Percentiles rank a stretch among this genome's conserved stretches.
These are phyloP conservation scores for Cladosporium velox DNA, from an alignment of 2,329 filamentous ascomycete species.

Conservation along the genomic window DNA sequence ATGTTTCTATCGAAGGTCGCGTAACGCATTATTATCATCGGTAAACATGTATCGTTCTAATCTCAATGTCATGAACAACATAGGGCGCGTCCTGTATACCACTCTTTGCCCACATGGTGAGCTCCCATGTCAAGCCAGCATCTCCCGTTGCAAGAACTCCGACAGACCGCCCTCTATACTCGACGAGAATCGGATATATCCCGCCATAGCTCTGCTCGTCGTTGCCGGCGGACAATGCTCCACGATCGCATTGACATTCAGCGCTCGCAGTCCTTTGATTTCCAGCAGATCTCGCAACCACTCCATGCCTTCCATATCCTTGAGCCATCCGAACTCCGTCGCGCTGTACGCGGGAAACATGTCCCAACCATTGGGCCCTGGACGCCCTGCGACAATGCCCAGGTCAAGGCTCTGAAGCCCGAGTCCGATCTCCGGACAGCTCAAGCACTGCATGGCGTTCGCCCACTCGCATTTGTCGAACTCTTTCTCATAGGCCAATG, in stretches of 20 bases:
- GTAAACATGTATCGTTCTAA: background rate
- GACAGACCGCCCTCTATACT: slow-evolving; percentile 60
- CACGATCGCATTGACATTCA: slow-evolving; percentile 57
- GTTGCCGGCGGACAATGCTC: slow-evolving; percentile 55
- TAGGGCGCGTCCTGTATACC: slow-evolving; percentile 9
- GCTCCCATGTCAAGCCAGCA: slow-evolving; percentile 30
- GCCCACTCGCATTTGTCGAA: slow-evolving; percentile 60
- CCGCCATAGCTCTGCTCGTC: slow-evolving; percentile 56
- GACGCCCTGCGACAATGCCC: slow-evolving; percentile 58
- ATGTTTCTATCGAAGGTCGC: background rate
- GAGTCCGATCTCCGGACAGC: slow-evolving; percentile 31
- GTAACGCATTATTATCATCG: background rate
- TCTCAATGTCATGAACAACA: background rate
- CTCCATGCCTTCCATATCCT: slow-evolving; percentile 53
- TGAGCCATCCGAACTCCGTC: slow-evolving; percentile 49
- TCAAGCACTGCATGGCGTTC: slow-evolving; percentile 54
- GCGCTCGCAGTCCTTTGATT: slow-evolving; percentile 51
- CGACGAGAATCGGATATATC: slow-evolving; percentile 62
- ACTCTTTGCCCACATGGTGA: too few species aligned
- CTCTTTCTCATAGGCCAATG: slow-evolving; percentile 55
- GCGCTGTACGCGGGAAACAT: slow-evolving; percentile 49
- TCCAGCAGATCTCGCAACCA: slow-evolving; percentile 60
- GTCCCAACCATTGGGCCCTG: slow-evolving; percentile 51
- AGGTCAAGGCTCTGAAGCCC: slow-evolving; percentile 47
- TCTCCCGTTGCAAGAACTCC: slow-evolving; percentile 51